Evolutionary conservation across 2,329 filamentous ascomycete species (phyloP).

Genomic region (Cercospora sesami): DNA sequence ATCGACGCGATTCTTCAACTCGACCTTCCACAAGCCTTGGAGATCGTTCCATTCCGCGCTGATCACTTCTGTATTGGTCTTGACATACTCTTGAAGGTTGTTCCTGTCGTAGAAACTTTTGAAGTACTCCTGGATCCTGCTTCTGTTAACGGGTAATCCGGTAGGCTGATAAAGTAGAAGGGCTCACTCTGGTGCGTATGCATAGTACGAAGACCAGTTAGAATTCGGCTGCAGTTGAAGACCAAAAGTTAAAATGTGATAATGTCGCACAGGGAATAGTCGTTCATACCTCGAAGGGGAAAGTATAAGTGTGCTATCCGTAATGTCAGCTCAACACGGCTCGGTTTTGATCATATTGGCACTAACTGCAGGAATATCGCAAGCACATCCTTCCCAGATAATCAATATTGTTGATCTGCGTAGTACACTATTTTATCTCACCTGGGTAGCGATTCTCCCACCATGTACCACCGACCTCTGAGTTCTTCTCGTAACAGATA

Average conservation of each 20-base stretch:
- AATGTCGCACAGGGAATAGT: too few relatives aligned
- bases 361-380: constrained; percentile 38
- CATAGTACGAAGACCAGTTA: constrained; percentile 37
- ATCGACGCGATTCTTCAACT: constrained; percentile 36
- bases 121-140: constrained; percentile 44
- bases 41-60: constrained; percentile 23
- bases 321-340: neutral
- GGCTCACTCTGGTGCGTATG: constrained; percentile 38
- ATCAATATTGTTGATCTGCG: neutral
- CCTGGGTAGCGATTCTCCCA: constrained; percentile 29
- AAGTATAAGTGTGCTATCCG: constrained; percentile 38
- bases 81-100: constrained; percentile 42
- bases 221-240: constrained; percentile 14
- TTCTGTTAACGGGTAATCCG: neutral
- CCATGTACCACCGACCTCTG: constrained; percentile 42
- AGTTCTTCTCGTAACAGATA: constrained; percentile 44
- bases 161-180: too few relatives aligned
- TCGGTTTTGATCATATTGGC: neutral
- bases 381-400: constrained; percentile 27
- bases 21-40: constrained; percentile 38
- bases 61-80: constrained; percentile 32
- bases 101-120: constrained; percentile 41
- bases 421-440: neutral
- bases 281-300: constrained; percentile 10
- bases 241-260: too few relatives aligned